phyloP scores from a whole-genome alignment of 2,329 filamentous ascomycete species.

The Exophiala sp. region DNA sequence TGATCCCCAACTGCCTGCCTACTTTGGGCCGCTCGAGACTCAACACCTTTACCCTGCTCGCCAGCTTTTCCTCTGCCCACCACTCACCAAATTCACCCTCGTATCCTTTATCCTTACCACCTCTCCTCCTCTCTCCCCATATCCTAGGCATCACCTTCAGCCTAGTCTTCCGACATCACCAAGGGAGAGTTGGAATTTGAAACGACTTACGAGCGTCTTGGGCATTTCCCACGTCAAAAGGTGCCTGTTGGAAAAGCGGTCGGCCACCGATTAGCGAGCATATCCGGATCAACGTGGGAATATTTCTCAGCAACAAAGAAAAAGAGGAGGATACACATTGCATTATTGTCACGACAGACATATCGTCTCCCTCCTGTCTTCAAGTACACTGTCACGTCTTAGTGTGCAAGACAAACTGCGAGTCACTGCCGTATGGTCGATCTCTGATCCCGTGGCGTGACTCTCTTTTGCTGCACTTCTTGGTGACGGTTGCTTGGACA shows the following conservation, averaged over 20 bases:
- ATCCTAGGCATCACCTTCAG: constrained; percentile 19
- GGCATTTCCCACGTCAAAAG: no score
- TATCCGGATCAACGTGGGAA: constrained; percentile 18
- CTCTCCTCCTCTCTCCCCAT: constrained; percentile 2
- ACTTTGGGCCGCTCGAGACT: constrained; percentile 24
- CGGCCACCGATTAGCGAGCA: constrained; percentile 18
- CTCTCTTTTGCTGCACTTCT: constrained; percentile 7
- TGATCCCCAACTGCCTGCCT: constrained; percentile 22
- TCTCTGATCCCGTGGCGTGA: constrained; percentile 27
- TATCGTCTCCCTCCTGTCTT: constrained; percentile 2
- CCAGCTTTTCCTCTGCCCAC: constrained; percentile 19
- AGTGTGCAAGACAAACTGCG: constrained; percentile 1
- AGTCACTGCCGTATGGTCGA: constrained; percentile 26
- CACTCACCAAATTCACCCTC: constrained; percentile 12
- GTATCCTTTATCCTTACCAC: constrained; percentile 5
- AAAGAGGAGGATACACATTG: constrained; percentile 13
- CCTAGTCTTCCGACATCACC: constrained; percentile 12
- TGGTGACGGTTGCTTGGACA: not conserved
- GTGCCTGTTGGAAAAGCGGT: not conserved
- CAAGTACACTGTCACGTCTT: constrained; percentile 1
- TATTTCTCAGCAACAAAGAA: constrained; percentile 14
- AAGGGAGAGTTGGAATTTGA: constrained; percentile 12
- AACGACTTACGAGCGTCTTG: constrained; percentile 2
- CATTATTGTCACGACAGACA: constrained; percentile 17
- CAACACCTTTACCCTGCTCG: constrained; percentile 22